Evolutionary conservation across 768 basidiomycete genomes (phyloP), one percentile per base, ranked within the genome.

Genomic region (Tricholomella constricta): DNA sequence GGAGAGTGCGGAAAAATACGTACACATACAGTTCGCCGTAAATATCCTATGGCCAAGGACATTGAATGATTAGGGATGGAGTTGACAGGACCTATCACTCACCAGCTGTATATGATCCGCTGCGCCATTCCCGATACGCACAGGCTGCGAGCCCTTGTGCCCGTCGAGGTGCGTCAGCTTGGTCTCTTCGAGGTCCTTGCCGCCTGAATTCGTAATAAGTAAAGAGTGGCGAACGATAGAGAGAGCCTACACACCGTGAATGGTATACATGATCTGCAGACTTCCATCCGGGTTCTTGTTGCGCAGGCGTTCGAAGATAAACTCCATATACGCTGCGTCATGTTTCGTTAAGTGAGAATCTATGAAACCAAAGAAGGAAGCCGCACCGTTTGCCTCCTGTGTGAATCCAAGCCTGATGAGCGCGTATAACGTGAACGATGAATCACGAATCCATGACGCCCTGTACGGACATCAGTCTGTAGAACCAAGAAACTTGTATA

Each of bases 251-350:
- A n/a, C 40, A 80, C 94, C 94, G 51, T 96, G 93, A 50, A 97
- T 98, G 26, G 92, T 96, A 65, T 95, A 95, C 94, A 98, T 94
- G 62, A 96, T 98, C 67, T 98, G 94, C 20, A 98, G 69, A 37
- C 91, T 91, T 2, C 94, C 95, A 64, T 98, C 94, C 1, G 85
- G 80, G 65, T 95, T 94, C 75, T 86, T 88, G 64, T 93, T 71
- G 60, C 87, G 79, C 62, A 97, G 67, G 45, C 93, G 82, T 50
- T 88, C 84, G 57, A 91, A 87, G 43, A 96, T 94, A 68, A 95
- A 96, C 54, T 93, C 91, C 81, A 94, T 87, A 66, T 89, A 97
- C 2, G 86, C 92, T 88, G 62, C 36, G 3, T 22, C 52, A 56
- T 44, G 27, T 42, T 17, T n/a, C n/a, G 38, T 20, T 55, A 1